Conservation (phyloP, 2,329 filamentous ascomycete genomes). For the Coniochaeta hoffmannii region DNA sequence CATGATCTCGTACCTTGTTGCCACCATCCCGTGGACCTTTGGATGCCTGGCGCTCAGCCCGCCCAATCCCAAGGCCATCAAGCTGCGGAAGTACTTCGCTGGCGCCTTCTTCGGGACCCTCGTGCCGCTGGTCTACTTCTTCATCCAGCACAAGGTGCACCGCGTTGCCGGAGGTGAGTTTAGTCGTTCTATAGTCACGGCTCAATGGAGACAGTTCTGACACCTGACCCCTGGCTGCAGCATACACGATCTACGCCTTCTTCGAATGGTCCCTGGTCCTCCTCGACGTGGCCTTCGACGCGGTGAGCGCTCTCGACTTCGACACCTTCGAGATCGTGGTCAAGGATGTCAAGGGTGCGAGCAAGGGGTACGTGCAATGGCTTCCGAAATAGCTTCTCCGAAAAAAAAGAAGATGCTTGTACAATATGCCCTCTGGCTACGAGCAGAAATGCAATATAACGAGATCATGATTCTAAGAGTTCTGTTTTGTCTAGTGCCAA, state of each 20-base stretch:
- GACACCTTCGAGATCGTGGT: conserved; percentile 79
- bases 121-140: conserved; percentile 88
- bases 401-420: conserved; percentile 2
- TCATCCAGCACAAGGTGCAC: conserved; percentile 98
- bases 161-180: conserved; percentile 79
- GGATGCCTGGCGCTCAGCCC: conserved; percentile 87
- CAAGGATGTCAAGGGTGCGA: conserved; percentile 80
- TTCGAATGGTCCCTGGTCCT: conserved; percentile 96
- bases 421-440: conserved; percentile 7
- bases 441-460: conserved; percentile 6
- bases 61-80: conserved; percentile 72
- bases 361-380: conserved; percentile 97
- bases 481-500: conserved; percentile 35
- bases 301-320: conserved; percentile 90
- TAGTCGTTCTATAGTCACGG: neutral
- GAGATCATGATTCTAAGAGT: conserved; percentile 30
- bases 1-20: conserved; percentile 96
- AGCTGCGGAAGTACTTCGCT: conserved; percentile 81
- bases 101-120: conserved; percentile 84
- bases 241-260: conserved; percentile 95
- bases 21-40: conserved; percentile 89
- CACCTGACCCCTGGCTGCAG: conserved; percentile 35
- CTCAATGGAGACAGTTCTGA: neutral
- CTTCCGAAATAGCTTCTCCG: conserved; percentile 68
- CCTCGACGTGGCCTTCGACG: conserved; percentile 94